Conservation (phyloP, 345 rosid genomes). For the Viola odorata region DNA sequence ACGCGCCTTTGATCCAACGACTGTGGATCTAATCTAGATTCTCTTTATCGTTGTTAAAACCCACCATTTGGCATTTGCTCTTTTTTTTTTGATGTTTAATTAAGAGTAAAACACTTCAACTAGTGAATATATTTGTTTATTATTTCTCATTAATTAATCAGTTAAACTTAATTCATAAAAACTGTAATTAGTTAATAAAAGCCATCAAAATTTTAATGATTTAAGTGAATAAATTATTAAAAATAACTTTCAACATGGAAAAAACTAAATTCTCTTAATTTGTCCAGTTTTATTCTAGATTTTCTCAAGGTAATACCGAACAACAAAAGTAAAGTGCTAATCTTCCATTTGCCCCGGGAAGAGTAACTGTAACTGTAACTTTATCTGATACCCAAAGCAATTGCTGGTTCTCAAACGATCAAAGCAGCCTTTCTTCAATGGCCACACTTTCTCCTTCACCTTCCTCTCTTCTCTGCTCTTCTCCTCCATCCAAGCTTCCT, state of each 20-base stretch:
- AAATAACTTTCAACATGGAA: too few species aligned
- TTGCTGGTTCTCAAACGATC: conserved; percentile 28
- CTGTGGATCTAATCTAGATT: not conserved
- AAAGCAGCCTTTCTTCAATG: conserved; percentile 26
- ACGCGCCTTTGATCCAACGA: conserved; percentile 12
- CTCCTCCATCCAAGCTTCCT: conserved; percentile 26
- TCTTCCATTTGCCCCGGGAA: conserved; percentile 13
- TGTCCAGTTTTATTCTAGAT: too few species aligned
- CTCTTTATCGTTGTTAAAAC: too few species aligned
- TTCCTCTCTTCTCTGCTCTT: conserved; percentile 26
- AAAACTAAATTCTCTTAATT: not conserved
- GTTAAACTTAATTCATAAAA: too few species aligned
- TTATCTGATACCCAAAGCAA: not conserved
- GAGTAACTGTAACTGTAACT: not conserved
- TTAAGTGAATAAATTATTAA: too few species aligned
- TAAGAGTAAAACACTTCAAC: too few species aligned
- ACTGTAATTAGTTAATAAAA: too few species aligned
- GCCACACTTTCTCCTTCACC: conserved; percentile 44
- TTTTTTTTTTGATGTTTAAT: not conserved
- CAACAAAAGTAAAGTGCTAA: not conserved
- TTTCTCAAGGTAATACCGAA: too few species aligned
- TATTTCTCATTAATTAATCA: too few species aligned
- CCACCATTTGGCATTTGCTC: too few species aligned
- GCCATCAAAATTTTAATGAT: too few species aligned
- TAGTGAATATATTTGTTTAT: too few species aligned